Base-by-base conservation (phyloP, 192 early-diverging fungal species). In the Mortierella claussenii region DNA sequence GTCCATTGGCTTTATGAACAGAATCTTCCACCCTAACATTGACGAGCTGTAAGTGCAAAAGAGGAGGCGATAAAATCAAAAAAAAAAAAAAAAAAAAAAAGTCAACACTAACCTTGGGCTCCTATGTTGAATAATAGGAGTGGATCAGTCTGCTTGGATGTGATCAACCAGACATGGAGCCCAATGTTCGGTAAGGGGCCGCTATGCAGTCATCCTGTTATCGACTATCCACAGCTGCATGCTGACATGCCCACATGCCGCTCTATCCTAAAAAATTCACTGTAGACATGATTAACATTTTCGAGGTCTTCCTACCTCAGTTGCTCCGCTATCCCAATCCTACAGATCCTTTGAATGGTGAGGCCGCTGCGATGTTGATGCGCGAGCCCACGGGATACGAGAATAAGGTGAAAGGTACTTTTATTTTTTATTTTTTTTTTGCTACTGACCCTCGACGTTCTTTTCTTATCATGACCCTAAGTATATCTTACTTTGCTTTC, bases 111-210 rank as follows among this genome's bases (percentile, higher is more conserved):
- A 28, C 15, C 28, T 26, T 28, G 28, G 6, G 18, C 27, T 46
- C 9, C 8, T 11, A 28, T 46, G 6, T 21, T 37, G 17, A 12
- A 17, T 12, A 24, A 61, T 46, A 95, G 93, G 79, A 97, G 95
- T 74, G 98, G 98, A 24, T 98, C 97, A 1, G 98, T 99, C 28
- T 99, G 98, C 78, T 83, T 99, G 68, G 98, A 99, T 80, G 98
- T 99, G 21, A 99, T 99, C 81, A 99, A 99, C 81, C 98, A 99
- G 78, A 98, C 97, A 11, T 99, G 98, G 98, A 94, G 92, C 60
- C 98, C 98, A 52, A 98, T 99, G 97, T 99, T 98, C 86, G 95
- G 93, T 95, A 83, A 49, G 55, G n/a, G n/a, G n/a, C n/a, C n/a
- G n/a, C n/a, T n/a, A n/a, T n/a, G n/a, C n/a, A n/a, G n/a, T n/a